These are phyloP conservation scores for Petunia secreta DNA, from an alignment of 257 asterid genomes.

Conservation along the genomic window DNA sequence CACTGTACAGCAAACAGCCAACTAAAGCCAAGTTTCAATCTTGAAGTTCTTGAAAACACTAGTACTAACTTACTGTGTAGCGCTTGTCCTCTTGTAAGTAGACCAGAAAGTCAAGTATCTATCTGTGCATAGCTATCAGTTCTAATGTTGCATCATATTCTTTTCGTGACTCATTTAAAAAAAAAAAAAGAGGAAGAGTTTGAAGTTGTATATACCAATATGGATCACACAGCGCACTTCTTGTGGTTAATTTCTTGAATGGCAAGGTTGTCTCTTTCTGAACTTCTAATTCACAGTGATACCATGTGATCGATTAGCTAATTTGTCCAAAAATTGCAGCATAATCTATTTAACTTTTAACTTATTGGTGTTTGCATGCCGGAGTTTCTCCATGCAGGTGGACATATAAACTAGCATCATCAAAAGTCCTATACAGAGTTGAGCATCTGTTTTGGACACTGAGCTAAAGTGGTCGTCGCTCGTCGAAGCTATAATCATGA, in stretches of 20 bases:
- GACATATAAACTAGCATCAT: no score
- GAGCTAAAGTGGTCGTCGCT: no score
- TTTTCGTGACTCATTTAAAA: not conserved
- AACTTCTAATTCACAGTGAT: no score
- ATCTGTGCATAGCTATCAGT: not conserved
- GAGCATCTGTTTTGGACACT: no score
- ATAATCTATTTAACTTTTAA: no score
- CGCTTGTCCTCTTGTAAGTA: not conserved
- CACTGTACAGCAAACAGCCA: constrained; percentile 53
- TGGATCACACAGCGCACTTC: not conserved
- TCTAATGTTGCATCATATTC: not conserved
- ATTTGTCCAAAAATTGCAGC: no score
- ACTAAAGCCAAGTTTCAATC: constrained; percentile 47
- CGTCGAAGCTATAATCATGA: no score
- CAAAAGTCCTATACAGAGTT: no score
- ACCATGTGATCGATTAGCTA: no score
- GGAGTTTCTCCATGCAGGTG: no score
- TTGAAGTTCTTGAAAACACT: constrained; percentile 25
- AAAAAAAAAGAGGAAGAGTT: not conserved
- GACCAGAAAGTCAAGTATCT: not conserved
- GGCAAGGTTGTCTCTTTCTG: no score
- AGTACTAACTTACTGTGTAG: not conserved
- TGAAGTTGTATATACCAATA: constrained; percentile 1
- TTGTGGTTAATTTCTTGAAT: not conserved
- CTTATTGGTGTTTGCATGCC: no score